Evolutionary conservation across 352 stramenopile species (phyloP).

Genomic region (Elongisporangium senticosum): DNA sequence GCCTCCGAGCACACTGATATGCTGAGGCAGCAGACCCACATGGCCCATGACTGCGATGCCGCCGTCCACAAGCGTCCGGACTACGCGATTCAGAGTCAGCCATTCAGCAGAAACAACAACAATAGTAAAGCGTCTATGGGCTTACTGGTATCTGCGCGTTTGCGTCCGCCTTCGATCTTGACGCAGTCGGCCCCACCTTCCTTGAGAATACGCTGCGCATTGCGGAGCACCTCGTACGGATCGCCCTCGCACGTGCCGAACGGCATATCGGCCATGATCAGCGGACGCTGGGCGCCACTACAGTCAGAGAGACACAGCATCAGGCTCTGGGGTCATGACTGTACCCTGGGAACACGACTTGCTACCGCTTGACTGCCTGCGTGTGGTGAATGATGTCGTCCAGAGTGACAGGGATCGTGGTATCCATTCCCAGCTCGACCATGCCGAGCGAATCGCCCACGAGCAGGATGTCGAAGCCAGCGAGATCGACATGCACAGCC

Average conservation of each 20-base stretch:
- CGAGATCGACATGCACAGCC: conserved; percentile 96
- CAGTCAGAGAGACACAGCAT: not conserved
- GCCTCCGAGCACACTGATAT: conserved; percentile 93
- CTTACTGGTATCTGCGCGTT: conserved; percentile 67
- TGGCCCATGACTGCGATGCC: conserved; percentile 98
- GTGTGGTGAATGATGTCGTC: conserved; percentile 99
- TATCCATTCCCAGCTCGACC: conserved; percentile 93
- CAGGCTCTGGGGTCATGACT: too few relatives aligned
- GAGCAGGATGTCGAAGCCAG: conserved; percentile 96
- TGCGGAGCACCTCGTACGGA: conserved; percentile 89
- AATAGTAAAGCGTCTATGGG: not conserved
- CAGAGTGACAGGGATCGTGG: conserved; percentile 92
- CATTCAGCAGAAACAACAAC: conserved; percentile 14
- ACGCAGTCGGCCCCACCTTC: conserved; percentile 97
- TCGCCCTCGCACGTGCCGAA: conserved; percentile 96
- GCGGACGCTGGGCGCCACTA: conserved; percentile 71
- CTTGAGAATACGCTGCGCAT: conserved; percentile 93
- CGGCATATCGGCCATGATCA: conserved; percentile 98
- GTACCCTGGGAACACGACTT: too few relatives aligned
- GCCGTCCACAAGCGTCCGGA: conserved; percentile 66
- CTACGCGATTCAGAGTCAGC: conserved; percentile 13
- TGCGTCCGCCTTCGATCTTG: conserved; percentile 96
- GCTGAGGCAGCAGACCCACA: conserved; percentile 96
- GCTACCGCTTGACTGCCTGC: conserved; percentile 87
- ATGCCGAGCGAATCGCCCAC: conserved; percentile 98